Percentiles rank a stretch among this genome's conserved stretches.
Conservation (phyloP, 2,329 filamentous ascomycete species). For the Neoascochyta sp. region DNA sequence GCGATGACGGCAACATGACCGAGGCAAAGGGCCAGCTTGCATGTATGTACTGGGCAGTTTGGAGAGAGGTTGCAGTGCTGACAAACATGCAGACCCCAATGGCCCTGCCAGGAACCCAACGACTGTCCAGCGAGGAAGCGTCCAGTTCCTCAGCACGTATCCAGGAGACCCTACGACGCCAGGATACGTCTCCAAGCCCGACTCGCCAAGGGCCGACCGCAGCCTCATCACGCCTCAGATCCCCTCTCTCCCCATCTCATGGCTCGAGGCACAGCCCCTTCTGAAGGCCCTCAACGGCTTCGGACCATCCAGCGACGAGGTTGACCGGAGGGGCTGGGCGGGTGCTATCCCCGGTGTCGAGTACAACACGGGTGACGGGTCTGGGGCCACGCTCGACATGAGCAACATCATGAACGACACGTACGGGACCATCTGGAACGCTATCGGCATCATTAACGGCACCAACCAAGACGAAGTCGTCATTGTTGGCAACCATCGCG, state of each 20-base stretch:
- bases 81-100: no score
- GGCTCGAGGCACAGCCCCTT: constrained; percentile 73
- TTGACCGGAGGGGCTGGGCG: constrained; percentile 40
- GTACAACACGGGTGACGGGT: constrained; percentile 44
- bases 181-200: constrained; percentile 79
- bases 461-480: constrained; percentile 56
- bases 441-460: constrained; percentile 65
- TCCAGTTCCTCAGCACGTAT: constrained; percentile 60
- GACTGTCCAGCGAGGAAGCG: constrained; percentile 46
- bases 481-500: constrained; percentile 52
- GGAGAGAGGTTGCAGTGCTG: no score
- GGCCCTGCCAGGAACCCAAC: constrained; percentile 46
- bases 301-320: constrained; percentile 55
- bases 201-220: constrained; percentile 65
- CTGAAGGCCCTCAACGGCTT: constrained; percentile 78
- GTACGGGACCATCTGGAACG: constrained; percentile 77
- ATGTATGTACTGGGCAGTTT: no score
- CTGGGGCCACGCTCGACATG: constrained; percentile 47
- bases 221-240: constrained; percentile 67
- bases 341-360: constrained; percentile 35
- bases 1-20: constrained; percentile 47
- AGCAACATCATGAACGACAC: constrained; percentile 76
- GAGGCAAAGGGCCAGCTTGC: constrained; percentile 45
- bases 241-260: constrained; percentile 83
- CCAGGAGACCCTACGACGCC: constrained; percentile 40